Evolutionary conservation across 192 early-diverging fungal genomes (phyloP).

Genomic region (Mortierella antarctica): DNA sequence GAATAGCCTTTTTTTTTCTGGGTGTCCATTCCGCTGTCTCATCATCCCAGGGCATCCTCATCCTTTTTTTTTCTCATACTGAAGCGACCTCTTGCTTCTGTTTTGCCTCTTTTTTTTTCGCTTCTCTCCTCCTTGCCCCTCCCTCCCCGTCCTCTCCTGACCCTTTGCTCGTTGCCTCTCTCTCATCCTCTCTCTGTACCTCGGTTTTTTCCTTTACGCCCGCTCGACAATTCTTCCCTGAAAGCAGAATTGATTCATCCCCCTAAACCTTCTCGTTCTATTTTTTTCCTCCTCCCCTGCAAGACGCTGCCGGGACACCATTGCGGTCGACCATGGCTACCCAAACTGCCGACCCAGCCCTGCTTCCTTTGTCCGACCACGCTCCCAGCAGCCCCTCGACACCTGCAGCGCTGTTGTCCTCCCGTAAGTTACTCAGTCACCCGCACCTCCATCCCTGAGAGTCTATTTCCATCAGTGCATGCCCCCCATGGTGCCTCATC

Average conservation of each 20-base stretch:
- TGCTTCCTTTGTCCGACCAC: conserved; percentile 1
- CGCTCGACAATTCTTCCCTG: too few relatives aligned
- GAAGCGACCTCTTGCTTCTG: background rate
- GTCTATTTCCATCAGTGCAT: background rate
- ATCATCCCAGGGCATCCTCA: conserved; percentile 1
- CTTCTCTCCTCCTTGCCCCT: background rate
- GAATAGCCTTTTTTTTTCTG: too few relatives aligned
- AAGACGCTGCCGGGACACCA: background rate
- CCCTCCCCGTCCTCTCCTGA: background rate
- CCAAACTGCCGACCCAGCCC: conserved; percentile 2
- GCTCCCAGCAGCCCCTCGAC: background rate
- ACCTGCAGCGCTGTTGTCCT: background rate
- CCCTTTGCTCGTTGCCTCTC: background rate
- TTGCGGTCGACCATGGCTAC: conserved; percentile 2
- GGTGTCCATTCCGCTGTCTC: too few relatives aligned
- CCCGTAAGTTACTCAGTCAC: background rate
- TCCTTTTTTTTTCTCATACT: background rate
- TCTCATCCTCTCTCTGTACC: background rate
- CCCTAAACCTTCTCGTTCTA: background rate
- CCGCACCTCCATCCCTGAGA: too few relatives aligned
- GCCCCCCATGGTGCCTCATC: background rate
- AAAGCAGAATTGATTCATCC: too few relatives aligned
- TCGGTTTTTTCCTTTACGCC: too few relatives aligned
- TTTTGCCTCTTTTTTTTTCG: background rate
- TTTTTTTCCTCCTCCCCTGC: background rate